These are phyloP conservation scores for Seiridium cupressi DNA, from an alignment of 2,329 filamentous ascomycete genomes.

Conservation along the genomic window DNA sequence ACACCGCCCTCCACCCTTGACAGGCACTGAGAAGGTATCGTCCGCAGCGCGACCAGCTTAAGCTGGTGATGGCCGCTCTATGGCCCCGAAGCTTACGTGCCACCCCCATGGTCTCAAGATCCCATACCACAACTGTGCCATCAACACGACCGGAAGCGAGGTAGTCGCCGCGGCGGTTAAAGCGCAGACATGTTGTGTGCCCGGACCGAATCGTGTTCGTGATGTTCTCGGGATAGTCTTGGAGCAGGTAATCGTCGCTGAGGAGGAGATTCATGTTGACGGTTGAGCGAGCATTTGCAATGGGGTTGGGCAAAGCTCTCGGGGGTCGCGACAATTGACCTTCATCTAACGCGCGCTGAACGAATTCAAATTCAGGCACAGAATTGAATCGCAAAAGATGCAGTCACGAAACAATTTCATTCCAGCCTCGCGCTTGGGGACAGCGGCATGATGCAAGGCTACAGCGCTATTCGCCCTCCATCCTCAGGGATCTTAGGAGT, in stretches of 20 bases:
- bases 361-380: neutral
- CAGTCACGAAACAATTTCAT: conserved; percentile 6
- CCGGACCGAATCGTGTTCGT: conserved; percentile 79
- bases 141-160: conserved; percentile 92
- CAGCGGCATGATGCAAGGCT: conserved; percentile 12
- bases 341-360: no score
- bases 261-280: conserved; percentile 56
- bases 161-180: conserved; percentile 92
- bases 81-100: conserved; percentile 92
- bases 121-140: conserved; percentile 93
- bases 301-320: no score
- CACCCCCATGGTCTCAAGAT: conserved; percentile 95
- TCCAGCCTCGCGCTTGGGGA: conserved; percentile 2
- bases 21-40: conserved; percentile 89
- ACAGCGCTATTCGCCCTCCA: conserved; percentile 1
- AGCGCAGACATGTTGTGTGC: conserved; percentile 69
- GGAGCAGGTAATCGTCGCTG: conserved; percentile 62
- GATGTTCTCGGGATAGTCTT: conserved; percentile 88
- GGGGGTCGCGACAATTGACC: no score
- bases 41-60: conserved; percentile 93
- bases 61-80: conserved; percentile 86
- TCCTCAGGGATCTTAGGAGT: conserved; percentile 5
- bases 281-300: conserved; percentile 14
- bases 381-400: neutral
- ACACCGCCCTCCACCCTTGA: conserved; percentile 92